Evolutionary conservation across 768 basidiomycete genomes (phyloP), one percentile per base, ranked within the genome.

Genomic region (Exsudoporus frostii): DNA sequence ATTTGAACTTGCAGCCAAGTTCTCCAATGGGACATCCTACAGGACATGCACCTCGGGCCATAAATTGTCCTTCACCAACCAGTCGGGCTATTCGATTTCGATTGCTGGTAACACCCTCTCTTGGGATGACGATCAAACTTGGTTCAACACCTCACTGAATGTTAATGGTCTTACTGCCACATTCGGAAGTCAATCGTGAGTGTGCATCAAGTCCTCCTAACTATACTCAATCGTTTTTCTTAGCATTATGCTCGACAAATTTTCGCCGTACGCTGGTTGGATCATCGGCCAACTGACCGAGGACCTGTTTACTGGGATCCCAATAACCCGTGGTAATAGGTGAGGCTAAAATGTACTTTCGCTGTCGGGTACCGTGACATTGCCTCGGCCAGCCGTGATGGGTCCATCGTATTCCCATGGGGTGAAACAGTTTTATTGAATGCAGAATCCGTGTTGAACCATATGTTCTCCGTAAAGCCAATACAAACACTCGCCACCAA

Each of bases 381-480:
- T 3, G 3, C 20, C 10, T 44, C 17, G 19, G 39, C 20, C 37
- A 58, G 54, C 30, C 20, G 32, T 19, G 54, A 30, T 17, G 59
- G 51, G 14, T 55, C 32, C n/a, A 50, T 60, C 38, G 11, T 32
- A 22, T 56, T 60, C 34, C 58, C 52, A 7, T 56, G 52, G 43
- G 50, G 54, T 24, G 37, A 59, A 45, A 40, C 39, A 14, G n/a
- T 59, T 27, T 34, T 13, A 9, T 36, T 54, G 25, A 8, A 51
- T 6, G 54, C 58, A 5, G 25, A 57, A 24, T 59, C 53, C 1
- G 29, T 51, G 24, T 46, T 56, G 44, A 45, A 41, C 44, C 60
- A 59, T 19, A 59, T 56, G 58, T 62, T 62, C 38, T 42, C 60
- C 17, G n/a, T 34, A 15, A 33, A 57, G 24, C 53, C 53, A 6